Percentiles rank a stretch among this genome's conserved stretches.
phyloP scores from a whole-genome alignment of 495 filamentous ascomycete species.

The Xylaria scruposa region DNA sequence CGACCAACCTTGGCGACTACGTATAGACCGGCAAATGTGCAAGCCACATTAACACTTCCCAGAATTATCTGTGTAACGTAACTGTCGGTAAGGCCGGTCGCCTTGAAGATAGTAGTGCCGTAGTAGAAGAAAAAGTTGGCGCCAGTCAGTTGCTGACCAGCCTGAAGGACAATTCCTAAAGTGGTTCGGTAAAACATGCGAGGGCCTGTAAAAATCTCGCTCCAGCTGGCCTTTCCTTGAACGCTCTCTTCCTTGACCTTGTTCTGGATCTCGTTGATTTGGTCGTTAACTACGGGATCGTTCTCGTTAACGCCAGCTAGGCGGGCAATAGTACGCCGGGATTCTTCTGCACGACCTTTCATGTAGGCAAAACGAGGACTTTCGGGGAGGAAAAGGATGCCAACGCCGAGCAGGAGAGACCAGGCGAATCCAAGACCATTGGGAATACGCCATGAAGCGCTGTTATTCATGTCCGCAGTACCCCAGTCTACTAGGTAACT shows the following conservation, averaged over 20 bases:
- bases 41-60: conserved; percentile 71
- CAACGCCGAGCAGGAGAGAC: conserved; percentile 73
- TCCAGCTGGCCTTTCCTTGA: conserved; percentile 63
- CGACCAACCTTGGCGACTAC: conserved; percentile 73
- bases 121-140: conserved; percentile 66
- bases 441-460: conserved; percentile 78
- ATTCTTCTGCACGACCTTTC: conserved; percentile 67
- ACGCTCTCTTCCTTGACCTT: conserved; percentile 68
- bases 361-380: conserved; percentile 75
- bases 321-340: conserved; percentile 70
- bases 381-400: conserved; percentile 75
- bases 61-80: conserved; percentile 74
- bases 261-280: conserved; percentile 76
- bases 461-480: conserved; percentile 58
- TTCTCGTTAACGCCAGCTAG: conserved; percentile 72
- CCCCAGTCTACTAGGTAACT: conserved; percentile 85
- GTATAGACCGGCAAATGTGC: conserved; percentile 70
- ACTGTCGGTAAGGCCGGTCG: conserved; percentile 67
- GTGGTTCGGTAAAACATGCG: conserved; percentile 75
- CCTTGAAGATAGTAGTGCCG: conserved; percentile 64
- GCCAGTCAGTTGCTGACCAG: conserved; percentile 69
- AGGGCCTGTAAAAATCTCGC: conserved; percentile 73
- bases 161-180: conserved; percentile 74
- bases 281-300: conserved; percentile 67
- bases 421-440: conserved; percentile 82